Evolutionary conservation across 495 filamentous ascomycete species (phyloP).

Genomic region (Podospora tetraspora): DNA sequence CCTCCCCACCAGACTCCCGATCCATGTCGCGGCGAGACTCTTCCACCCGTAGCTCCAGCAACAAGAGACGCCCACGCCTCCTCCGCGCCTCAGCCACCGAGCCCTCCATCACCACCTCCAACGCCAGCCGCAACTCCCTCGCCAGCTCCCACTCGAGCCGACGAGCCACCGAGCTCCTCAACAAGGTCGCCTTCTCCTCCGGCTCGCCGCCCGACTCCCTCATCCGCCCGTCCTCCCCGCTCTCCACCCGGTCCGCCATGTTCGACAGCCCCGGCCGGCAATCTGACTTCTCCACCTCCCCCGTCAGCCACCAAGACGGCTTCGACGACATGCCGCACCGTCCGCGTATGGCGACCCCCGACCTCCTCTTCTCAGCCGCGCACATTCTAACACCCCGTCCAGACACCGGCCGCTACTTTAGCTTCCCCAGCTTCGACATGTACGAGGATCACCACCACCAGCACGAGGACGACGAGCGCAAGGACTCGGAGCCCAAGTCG

Average conservation of each 20-base stretch:
- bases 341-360: conserved; percentile 21
- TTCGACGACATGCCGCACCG: conserved; percentile 26
- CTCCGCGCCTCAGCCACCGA: conserved; percentile 48
- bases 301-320: conserved; percentile 25
- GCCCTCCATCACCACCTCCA: conserved; percentile 51
- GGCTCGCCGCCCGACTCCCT: conserved; percentile 32
- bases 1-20: conserved; percentile 25
- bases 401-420: conserved; percentile 47
- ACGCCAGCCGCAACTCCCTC: conserved; percentile 45
- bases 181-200: conserved; percentile 45
- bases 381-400: conserved; percentile 15
- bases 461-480: conserved; percentile 24
- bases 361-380: not conserved
- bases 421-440: conserved; percentile 53
- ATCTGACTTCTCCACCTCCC: conserved; percentile 26
- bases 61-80: conserved; percentile 41
- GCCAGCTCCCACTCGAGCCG: conserved; percentile 41
- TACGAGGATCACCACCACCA: conserved; percentile 41
- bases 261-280: conserved; percentile 30
- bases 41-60: conserved; percentile 27
- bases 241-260: conserved; percentile 34
- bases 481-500: conserved; percentile 21
- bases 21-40: conserved; percentile 36
- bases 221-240: conserved; percentile 30
- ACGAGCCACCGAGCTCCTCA: conserved; percentile 48